These are phyloP conservation scores for Lactarius indigo DNA, from an alignment of 768 basidiomycete species.

Conservation along the genomic window DNA sequence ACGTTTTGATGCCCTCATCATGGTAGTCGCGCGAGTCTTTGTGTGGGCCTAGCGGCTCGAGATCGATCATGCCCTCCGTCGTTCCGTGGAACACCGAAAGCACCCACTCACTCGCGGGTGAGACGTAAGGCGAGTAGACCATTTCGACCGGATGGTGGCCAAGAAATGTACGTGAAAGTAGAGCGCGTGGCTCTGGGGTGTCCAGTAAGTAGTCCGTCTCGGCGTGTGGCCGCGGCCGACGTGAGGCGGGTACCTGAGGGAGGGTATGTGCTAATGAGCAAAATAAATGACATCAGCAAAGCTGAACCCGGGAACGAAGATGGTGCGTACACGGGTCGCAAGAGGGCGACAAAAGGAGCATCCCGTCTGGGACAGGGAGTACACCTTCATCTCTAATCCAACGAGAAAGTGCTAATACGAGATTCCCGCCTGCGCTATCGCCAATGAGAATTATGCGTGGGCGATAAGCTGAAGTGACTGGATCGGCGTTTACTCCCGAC, in stretches of 20 bases:
- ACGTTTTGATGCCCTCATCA: slow-evolving; percentile 25
- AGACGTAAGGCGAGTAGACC: slow-evolving; percentile 36
- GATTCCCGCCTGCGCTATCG: slow-evolving; percentile 54
- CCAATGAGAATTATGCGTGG: slow-evolving; percentile 46
- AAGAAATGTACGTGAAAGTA: slow-evolving; percentile 52
- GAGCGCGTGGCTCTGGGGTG: slow-evolving; percentile 49
- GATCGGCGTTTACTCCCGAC: not conserved
- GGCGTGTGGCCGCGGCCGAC: slow-evolving; percentile 48
- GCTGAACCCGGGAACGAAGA: slow-evolving; percentile 22
- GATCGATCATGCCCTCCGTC: slow-evolving; percentile 29
- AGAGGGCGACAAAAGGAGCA: slow-evolving; percentile 45
- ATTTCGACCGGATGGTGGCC: slow-evolving; percentile 38
- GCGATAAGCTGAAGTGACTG: slow-evolving; percentile 22
- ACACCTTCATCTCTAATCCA: slow-evolving; percentile 52
- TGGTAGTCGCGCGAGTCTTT: slow-evolving; percentile 25
- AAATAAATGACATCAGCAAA: slow-evolving; percentile 5
- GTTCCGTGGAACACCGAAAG: slow-evolving; percentile 34
- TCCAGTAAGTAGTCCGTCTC: slow-evolving; percentile 50
- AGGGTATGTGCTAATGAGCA: slow-evolving; percentile 41
- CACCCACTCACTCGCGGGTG: slow-evolving; percentile 34
- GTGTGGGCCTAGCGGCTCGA: slow-evolving; percentile 30
- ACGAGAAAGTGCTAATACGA: slow-evolving; percentile 47
- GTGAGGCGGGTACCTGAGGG: slow-evolving; percentile 46
- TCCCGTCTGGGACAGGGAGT: slow-evolving; percentile 43
- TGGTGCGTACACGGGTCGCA: slow-evolving; percentile 35